Conservation (phyloP, 345 rosid species). For the Camelina laxa region DNA sequence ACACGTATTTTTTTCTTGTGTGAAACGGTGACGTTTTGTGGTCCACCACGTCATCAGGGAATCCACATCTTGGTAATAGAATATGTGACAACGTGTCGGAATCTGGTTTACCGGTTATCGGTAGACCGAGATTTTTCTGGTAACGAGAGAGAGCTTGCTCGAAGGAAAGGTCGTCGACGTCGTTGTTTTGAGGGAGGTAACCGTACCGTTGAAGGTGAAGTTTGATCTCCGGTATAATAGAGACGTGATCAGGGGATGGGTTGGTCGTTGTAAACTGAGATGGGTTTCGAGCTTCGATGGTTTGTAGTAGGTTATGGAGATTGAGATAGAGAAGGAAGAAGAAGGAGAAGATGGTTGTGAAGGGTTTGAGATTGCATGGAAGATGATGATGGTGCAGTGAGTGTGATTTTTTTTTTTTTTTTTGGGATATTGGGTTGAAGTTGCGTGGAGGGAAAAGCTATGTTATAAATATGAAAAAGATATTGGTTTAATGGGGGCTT, state of each 20-base stretch:
- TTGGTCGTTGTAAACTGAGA: conserved; percentile 27
- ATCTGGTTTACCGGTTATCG: conserved; percentile 61
- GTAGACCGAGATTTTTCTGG: conserved; percentile 60
- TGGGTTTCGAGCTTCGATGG: conserved; percentile 44
- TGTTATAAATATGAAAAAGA: conserved; percentile 26
- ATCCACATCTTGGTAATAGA: conserved; percentile 64
- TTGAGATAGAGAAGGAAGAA: conserved; percentile 41
- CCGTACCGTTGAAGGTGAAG: conserved; percentile 60
- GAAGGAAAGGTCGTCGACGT: conserved; percentile 47
- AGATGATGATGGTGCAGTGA: conserved; percentile 38
- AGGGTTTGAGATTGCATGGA: conserved; percentile 30
- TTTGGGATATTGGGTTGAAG: conserved; percentile 21
- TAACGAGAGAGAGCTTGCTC: conserved; percentile 50
- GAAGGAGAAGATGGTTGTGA: conserved; percentile 25
- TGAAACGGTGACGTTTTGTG: conserved; percentile 35
- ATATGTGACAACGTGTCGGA: conserved; percentile 51
- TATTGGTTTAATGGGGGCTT: conserved; percentile 25
- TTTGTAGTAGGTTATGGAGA: conserved; percentile 37
- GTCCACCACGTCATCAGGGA: conserved; percentile 42
- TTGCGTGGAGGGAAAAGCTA: conserved; percentile 43
- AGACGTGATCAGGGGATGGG: conserved; percentile 32
- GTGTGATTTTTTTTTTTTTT: conserved; percentile 15
- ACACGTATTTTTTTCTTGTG: conserved; percentile 47
- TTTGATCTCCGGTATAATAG: conserved; percentile 54
- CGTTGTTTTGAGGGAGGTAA: conserved; percentile 40